Evolutionary conservation across 2,329 filamentous ascomycete genomes (phyloP).

Genomic region (Neopestalotiopsis rosae): DNA sequence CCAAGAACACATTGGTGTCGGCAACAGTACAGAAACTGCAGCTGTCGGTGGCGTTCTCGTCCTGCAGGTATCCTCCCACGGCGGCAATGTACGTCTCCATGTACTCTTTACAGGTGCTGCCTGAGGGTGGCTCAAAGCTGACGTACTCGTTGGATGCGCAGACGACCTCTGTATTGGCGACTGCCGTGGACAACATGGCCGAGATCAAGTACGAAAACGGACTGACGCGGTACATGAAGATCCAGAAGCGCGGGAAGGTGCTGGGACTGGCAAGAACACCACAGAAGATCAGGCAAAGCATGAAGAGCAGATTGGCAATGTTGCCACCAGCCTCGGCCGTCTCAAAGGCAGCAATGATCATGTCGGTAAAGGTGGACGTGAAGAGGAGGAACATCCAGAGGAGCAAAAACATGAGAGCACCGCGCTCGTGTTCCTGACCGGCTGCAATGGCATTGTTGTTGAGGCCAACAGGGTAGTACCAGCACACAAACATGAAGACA

Average conservation of each 20-base stretch:
- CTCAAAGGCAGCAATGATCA: constrained; percentile 76
- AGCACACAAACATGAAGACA: constrained; percentile 76
- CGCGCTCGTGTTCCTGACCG: constrained; percentile 67
- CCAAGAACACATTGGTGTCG: constrained; percentile 40
- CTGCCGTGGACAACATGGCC: constrained; percentile 65
- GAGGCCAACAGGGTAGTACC: constrained; percentile 84
- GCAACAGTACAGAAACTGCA: constrained; percentile 47
- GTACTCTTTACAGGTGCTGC: constrained; percentile 60
- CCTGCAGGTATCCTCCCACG: constrained; percentile 47
- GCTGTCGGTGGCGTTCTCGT: constrained; percentile 43
- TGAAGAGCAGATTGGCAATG: constrained; percentile 75
- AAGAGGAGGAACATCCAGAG: constrained; percentile 77
- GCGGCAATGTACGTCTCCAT: constrained; percentile 49
- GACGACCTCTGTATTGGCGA: constrained; percentile 62
- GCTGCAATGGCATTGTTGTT: constrained; percentile 69
- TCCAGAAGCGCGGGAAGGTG: constrained; percentile 72
- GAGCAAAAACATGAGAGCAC: constrained; percentile 78
- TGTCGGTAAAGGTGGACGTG: constrained; percentile 77
- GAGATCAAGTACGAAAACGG: constrained; percentile 76
- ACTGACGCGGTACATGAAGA: constrained; percentile 73
- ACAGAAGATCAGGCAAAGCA: constrained; percentile 74
- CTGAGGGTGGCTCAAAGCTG: constrained; percentile 59
- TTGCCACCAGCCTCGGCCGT: constrained; percentile 75
- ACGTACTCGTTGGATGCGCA: constrained; percentile 70
- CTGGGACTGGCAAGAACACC: constrained; percentile 68